Percentiles rank a stretch among this genome's conserved stretches.
Conservation (phyloP, 257 asterid genomes). For the Penstemon barbatus region DNA sequence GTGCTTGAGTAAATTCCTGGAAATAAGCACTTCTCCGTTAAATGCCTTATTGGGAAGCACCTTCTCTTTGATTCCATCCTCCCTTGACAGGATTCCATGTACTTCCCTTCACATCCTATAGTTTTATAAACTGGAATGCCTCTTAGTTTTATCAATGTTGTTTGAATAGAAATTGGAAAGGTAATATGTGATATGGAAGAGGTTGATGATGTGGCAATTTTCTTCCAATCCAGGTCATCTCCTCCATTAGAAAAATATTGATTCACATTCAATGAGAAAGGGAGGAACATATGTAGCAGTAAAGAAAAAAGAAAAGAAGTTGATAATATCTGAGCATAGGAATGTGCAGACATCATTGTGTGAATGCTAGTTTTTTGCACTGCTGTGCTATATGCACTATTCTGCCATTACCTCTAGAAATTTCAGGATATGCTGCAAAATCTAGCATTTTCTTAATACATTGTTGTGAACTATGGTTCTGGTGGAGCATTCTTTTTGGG, state of each 20-base stretch:
- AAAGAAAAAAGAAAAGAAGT: neutral
- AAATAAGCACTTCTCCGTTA: neutral
- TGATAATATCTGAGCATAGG: neutral
- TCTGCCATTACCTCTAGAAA: neutral
- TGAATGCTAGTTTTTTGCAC: neutral
- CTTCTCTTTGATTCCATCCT: neutral
- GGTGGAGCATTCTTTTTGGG: constrained; percentile 14
- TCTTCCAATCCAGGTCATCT: neutral
- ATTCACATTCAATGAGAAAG: neutral
- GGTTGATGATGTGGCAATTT: neutral
- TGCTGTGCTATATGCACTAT: neutral
- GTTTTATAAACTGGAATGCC: neutral
- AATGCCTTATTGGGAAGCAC: neutral
- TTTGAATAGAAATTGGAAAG: neutral
- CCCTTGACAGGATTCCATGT: neutral
- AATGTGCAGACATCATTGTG: neutral
- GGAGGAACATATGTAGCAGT: neutral
- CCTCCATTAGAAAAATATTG: neutral
- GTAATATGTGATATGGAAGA: neutral
- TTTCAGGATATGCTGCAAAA: constrained; percentile 4
- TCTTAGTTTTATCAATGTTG: neutral
- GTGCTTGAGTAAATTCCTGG: neutral
- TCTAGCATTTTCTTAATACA: neutral
- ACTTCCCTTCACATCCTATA: neutral
- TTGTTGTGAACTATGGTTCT: constrained; percentile 2